Conservation (phyloP, 2,329 filamentous ascomycete genomes). For the Diaporthe vexans region DNA sequence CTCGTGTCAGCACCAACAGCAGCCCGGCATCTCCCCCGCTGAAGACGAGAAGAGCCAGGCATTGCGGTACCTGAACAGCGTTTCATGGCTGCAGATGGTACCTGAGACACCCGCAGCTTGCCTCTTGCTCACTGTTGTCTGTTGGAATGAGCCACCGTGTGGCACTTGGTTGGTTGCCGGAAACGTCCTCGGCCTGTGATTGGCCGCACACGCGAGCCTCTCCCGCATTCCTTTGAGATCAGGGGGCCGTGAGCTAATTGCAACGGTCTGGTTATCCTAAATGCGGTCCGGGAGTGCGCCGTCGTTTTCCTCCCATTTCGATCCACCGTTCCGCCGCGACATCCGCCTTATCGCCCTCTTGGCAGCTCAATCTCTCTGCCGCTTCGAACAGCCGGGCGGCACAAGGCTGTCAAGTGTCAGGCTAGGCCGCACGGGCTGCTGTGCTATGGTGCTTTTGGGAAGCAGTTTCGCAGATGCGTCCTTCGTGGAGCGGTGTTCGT, state of each 20-base stretch:
- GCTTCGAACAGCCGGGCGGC: slow-evolving; percentile 11
- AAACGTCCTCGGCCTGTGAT: slow-evolving; percentile 27
- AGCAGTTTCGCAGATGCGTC: slow-evolving; percentile 22
- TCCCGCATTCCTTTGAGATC: slow-evolving; percentile 39
- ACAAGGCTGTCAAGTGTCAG: slow-evolving; percentile 34
- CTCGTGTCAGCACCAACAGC: slow-evolving; percentile 7
- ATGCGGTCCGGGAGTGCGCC: slow-evolving; percentile 34
- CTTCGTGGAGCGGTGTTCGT: background rate
- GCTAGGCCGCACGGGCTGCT: slow-evolving; percentile 22
- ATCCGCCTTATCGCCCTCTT: slow-evolving; percentile 17
- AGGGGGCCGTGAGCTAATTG: slow-evolving; percentile 32
- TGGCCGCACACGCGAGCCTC: slow-evolving; percentile 25
- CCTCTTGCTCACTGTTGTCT: background rate
- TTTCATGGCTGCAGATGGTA: slow-evolving; percentile 29
- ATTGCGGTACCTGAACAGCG: slow-evolving; percentile 33
- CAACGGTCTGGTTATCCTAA: slow-evolving; percentile 29
- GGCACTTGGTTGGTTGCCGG: slow-evolving; percentile 32
- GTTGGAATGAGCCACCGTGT: slow-evolving; percentile 16
- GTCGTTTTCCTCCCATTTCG: slow-evolving; percentile 9
- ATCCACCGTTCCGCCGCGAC: slow-evolving; percentile 27
- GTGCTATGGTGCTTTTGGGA: slow-evolving; percentile 16
- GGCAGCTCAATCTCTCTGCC: slow-evolving; percentile 30
- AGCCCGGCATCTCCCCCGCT: slow-evolving; percentile 17
- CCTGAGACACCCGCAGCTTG: slow-evolving; percentile 36
- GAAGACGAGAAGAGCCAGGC: background rate